Evolutionary conservation across 768 basidiomycete species (phyloP).

Genomic region (Porphyrellus cyaneotinctus): DNA sequence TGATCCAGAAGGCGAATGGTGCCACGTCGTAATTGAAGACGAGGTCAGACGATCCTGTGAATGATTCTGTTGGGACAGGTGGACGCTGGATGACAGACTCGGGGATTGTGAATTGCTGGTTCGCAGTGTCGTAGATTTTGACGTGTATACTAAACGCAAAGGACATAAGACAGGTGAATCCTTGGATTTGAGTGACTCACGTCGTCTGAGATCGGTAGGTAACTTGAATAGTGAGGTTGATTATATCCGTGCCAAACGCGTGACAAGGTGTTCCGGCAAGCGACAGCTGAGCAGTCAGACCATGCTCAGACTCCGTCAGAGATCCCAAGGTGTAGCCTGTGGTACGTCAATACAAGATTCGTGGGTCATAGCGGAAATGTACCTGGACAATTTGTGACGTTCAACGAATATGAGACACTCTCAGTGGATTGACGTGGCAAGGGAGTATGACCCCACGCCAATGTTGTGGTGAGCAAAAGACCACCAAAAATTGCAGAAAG

Average conservation of each 20-base stretch:
- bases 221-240: conserved; percentile 58
- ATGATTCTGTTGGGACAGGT: conserved; percentile 30
- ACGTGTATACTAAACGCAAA: conserved; percentile 51
- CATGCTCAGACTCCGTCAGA: conserved; percentile 40
- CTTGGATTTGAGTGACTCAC: conserved; percentile 26
- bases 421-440: conserved; percentile 4
- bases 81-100: conserved; percentile 47
- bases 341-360: not conserved
- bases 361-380: not conserved
- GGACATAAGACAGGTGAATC: not conserved
- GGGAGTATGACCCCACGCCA: conserved; percentile 5
- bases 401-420: conserved; percentile 20
- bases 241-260: conserved; percentile 59
- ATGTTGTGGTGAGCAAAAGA: conserved; percentile 3
- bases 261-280: conserved; percentile 58
- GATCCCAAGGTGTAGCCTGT: conserved; percentile 53
- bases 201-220: conserved; percentile 57
- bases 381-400: conserved; percentile 34
- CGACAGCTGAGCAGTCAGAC: conserved; percentile 51
- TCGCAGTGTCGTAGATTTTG: conserved; percentile 58
- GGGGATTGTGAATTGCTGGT: conserved; percentile 66
- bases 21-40: conserved; percentile 60
- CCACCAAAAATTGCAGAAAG: conserved; percentile 5
- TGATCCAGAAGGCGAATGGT: conserved; percentile 81
- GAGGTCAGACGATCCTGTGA: conserved; percentile 50